Evolutionary conservation across 768 basidiomycete genomes (phyloP).

Genomic region (Lepiota brunneoincarnata): DNA sequence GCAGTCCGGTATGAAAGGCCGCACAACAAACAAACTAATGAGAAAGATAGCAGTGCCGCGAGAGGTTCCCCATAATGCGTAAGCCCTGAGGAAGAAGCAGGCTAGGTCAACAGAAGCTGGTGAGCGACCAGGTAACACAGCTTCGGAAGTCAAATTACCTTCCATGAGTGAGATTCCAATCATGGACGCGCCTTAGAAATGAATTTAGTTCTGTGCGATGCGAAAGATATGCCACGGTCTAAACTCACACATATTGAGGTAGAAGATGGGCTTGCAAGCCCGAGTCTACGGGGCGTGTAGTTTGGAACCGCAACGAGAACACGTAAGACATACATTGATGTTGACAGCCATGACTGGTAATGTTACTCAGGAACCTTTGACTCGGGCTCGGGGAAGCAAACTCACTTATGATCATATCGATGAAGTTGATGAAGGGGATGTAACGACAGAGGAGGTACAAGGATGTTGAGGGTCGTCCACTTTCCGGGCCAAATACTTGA

Average conservation of each 20-base stretch:
- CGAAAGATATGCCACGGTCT: too few relatives aligned
- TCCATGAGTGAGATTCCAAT: not conserved
- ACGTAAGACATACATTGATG: not conserved
- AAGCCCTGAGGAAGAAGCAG: slow-evolving; percentile 1
- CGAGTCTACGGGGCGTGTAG: not conserved
- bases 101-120: not conserved
- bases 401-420: not conserved
- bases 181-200: not conserved
- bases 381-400: not conserved
- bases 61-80: not conserved
- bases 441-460: slow-evolving; percentile 3
- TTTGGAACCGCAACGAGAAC: not conserved
- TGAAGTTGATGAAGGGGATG: slow-evolving; percentile 5
- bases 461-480: slow-evolving; percentile 6
- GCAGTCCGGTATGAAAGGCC: too few relatives aligned
- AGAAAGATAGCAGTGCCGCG: not conserved
- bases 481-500: slow-evolving; percentile 1
- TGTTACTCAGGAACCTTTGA: too few relatives aligned
- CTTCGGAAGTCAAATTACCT: not conserved
- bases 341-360: not conserved
- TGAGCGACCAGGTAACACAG: not conserved
- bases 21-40: not conserved
- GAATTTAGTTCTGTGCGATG: not conserved
- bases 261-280: not conserved
- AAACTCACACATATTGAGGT: not conserved